A percentile compares a stretch with the other conserved stretches of the same genome.
Evolutionary conservation across 129 eudicot species (phyloP).

Genomic region (Scalesia atractyloides): DNA sequence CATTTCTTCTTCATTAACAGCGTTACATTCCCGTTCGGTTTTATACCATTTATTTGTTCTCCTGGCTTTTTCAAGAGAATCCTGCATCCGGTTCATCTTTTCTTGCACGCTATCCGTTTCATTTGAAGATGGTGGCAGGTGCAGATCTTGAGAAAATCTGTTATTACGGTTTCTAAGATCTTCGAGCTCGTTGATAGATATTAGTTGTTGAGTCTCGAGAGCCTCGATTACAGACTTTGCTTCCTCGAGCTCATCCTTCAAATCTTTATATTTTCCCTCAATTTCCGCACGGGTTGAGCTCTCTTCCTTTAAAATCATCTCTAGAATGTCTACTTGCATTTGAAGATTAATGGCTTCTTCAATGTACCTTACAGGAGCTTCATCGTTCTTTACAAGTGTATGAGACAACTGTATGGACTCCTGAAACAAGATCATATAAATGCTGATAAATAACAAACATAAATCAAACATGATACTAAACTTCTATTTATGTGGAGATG

Average conservation of each 20-base stretch:
- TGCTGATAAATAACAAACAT: background rate
- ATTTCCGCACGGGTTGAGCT: slow-evolving; percentile 40
- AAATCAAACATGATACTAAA: background rate
- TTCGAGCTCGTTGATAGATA: slow-evolving; percentile 67
- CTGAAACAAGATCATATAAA: slow-evolving; percentile 36
- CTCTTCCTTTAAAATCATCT: slow-evolving; percentile 75
- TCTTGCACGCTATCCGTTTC: slow-evolving; percentile 51
- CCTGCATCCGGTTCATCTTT: slow-evolving; percentile 74
- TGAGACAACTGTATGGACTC: slow-evolving; percentile 47
- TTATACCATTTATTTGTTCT: slow-evolving; percentile 61
- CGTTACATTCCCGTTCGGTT: slow-evolving; percentile 56
- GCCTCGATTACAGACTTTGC: slow-evolving; percentile 78
- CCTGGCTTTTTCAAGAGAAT: slow-evolving; percentile 85
- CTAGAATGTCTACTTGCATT: slow-evolving; percentile 77
- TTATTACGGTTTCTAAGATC: slow-evolving; percentile 58
- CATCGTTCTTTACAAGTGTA: slow-evolving; percentile 30
- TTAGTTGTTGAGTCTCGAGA: slow-evolving; percentile 74
- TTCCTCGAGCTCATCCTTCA: slow-evolving; percentile 53
- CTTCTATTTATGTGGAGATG: slow-evolving; percentile 2
- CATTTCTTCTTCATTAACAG: slow-evolving; percentile 72
- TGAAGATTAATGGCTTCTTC: slow-evolving; percentile 65
- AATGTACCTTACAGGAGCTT: slow-evolving; percentile 34
- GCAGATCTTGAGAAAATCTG: slow-evolving; percentile 41
- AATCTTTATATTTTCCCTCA: slow-evolving; percentile 56
- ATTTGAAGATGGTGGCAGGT: slow-evolving; percentile 34